These are phyloP conservation scores for Cryptococcus hybrid DNA, from an alignment of 1,284 basidiomycete species.

Conservation along the genomic window DNA sequence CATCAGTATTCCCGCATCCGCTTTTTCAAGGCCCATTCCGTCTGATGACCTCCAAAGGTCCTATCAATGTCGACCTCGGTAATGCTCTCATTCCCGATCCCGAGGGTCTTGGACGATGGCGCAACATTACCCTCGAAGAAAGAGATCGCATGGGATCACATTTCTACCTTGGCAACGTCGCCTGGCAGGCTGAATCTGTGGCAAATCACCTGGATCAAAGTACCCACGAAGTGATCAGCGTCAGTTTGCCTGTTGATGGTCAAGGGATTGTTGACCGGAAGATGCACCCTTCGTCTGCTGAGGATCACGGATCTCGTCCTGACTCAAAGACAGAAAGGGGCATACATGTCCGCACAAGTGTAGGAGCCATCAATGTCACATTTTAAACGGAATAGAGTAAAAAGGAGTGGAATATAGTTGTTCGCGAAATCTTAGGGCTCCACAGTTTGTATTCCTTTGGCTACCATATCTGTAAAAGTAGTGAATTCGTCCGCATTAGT, in stretches of 20 bases:
- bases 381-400: neutral
- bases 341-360: constrained; percentile 1
- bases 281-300: neutral
- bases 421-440: no score
- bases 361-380: constrained; percentile 2
- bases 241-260: neutral
- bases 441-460: no score
- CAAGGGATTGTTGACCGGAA: neutral
- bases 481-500: no score
- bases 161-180: constrained; percentile 1
- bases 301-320: neutral
- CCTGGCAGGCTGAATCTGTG: neutral
- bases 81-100: constrained; percentile 6
- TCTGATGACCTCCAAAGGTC: constrained; percentile 8
- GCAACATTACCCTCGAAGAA: constrained; percentile 8
- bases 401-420: no score
- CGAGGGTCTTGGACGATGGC: constrained; percentile 5
- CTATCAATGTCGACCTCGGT: constrained; percentile 6
- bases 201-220: neutral
- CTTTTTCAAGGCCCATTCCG: constrained; percentile 11
- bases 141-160: neutral
- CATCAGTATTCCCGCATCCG: constrained; percentile 11
- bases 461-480: no score
- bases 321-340: neutral
- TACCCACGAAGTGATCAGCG: no score